Evolutionary conservation across 768 basidiomycete genomes (phyloP).

Genomic region (Tricholoma sp.): DNA sequence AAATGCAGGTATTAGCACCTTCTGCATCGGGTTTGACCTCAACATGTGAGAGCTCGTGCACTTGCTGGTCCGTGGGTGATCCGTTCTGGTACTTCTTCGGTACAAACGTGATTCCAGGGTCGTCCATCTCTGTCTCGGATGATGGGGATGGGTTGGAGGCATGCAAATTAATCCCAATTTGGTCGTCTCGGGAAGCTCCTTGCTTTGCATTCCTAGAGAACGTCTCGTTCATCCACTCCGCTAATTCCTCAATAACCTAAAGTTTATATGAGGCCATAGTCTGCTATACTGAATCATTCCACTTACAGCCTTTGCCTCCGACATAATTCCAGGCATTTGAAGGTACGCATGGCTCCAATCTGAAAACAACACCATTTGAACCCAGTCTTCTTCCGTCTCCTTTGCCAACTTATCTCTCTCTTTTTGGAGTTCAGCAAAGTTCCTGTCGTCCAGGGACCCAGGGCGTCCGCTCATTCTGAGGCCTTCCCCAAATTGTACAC

Average conservation of each 20-base stretch:
- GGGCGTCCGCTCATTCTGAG: constrained; percentile 54
- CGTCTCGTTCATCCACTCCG: constrained; percentile 85
- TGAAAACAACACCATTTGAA: constrained; percentile 86
- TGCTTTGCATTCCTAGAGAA: constrained; percentile 29
- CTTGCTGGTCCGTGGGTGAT: not conserved
- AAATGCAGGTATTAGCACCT: not conserved
- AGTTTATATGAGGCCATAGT: not conserved
- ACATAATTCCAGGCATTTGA: constrained; percentile 89
- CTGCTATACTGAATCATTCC: not conserved
- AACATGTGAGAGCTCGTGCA: not conserved
- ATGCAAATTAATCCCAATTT: not conserved
- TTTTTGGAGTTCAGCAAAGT: constrained; percentile 39
- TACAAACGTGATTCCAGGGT: constrained; percentile 65
- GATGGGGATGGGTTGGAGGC: constrained; percentile 11
- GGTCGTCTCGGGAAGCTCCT: not conserved
- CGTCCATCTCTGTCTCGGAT: constrained; percentile 65
- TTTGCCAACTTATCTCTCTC: constrained; percentile 56
- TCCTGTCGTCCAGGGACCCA: constrained; percentile 25
- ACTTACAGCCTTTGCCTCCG: constrained; percentile 62
- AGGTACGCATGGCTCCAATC: constrained; percentile 98
- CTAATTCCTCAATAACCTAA: constrained; percentile 73
- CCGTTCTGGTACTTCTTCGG: constrained; percentile 17
- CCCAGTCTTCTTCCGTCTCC: constrained; percentile 92
- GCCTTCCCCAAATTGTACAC: constrained; percentile 56
- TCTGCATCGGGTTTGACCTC: not conserved